Evolutionary conservation across 2,329 filamentous ascomycete species (phyloP).

Genomic region (Scleromitrula shiraiana): DNA sequence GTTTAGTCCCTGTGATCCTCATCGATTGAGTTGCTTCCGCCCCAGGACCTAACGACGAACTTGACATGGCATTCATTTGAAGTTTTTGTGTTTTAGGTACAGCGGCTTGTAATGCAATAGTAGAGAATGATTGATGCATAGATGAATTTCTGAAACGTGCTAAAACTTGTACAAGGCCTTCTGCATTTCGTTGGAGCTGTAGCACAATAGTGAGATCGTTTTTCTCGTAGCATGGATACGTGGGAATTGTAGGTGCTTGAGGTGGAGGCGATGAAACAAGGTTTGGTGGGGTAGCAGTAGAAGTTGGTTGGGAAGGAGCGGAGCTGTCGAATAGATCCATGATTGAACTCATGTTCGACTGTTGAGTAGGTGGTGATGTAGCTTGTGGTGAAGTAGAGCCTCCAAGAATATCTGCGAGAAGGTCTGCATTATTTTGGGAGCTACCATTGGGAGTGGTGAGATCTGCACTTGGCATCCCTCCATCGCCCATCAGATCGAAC

Average conservation of each 20-base stretch:
- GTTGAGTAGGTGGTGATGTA: constrained; percentile 44
- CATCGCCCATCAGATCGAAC: constrained; percentile 83
- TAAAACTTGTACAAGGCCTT: constrained; percentile 70
- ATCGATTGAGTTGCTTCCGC: constrained; percentile 85
- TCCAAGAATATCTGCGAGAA: constrained; percentile 86
- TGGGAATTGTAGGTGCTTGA: constrained; percentile 39
- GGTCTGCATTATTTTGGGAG: constrained; percentile 67
- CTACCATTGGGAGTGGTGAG: constrained; percentile 61
- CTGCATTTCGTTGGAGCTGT: constrained; percentile 73
- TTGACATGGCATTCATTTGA: constrained; percentile 84
- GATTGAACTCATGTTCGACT: constrained; percentile 60
- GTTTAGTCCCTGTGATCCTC: constrained; percentile 76
- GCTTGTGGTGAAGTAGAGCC: constrained; percentile 48
- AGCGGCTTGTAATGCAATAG: constrained; percentile 82
- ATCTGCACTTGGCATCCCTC: constrained; percentile 53
- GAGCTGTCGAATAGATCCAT: constrained; percentile 75
- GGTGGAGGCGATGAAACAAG: constrained; percentile 43
- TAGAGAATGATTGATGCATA: constrained; percentile 55
- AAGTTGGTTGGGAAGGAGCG: constrained; percentile 37
- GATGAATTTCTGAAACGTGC: constrained; percentile 78
- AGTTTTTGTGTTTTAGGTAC: constrained; percentile 95
- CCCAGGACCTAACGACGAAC: constrained; percentile 64
- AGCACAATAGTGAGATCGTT: constrained; percentile 78
- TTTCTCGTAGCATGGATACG: constrained; percentile 73
- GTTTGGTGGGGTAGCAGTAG: constrained; percentile 36